Base-by-base conservation (phyloP, 495 filamentous ascomycete species). In the Penicillium steckii region DNA sequence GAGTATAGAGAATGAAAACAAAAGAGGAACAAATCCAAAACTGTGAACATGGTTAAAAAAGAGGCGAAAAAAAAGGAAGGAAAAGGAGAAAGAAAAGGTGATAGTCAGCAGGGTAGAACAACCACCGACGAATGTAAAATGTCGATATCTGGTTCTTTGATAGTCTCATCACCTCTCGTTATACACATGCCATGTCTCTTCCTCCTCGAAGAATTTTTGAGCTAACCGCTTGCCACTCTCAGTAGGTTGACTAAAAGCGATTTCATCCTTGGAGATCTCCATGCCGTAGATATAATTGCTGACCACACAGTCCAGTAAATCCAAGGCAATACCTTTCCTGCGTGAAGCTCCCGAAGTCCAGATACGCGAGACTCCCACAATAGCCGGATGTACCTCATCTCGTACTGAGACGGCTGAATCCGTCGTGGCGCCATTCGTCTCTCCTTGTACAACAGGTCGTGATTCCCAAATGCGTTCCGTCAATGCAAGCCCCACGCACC, bases 161-260 rank as follows among this genome's bases (percentile, higher is more conserved):
- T n/a, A 37, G 64, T 26, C 57, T 62, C 53, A 57, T 63, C 62
- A 65, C 48, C 49, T 55, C 55, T 78, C 77, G 43, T 72, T 65
- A 65, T 80, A 81, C 30, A 80, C 76, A 70, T 75, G 75, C 78
- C 78, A 81, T 43, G 69, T 71, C 48, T 69, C 68, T 33, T 74
- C 67, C 2, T 54, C 65, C 27, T 77, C 79, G 52, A 87, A 89
- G 70, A 86, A 90, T 33, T 74, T 76, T 64, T 80, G 74, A 9
- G 87, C 86, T 52, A 90, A 69, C 32, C 63, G 58, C 19, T 75
- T 78, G 19, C 86, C 86, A 60, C 83, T 87, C 60, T 84, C 85
- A 2, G 86, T 90, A n/a, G 85, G 85, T 59, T 89, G 87, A 61
- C 85, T 88, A 62, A 89, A 89, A 18, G 86, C 86, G 25, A 90